Evolutionary conservation across 805 yeast species (phyloP).

Genomic region (Monosporozyma siamensis): DNA sequence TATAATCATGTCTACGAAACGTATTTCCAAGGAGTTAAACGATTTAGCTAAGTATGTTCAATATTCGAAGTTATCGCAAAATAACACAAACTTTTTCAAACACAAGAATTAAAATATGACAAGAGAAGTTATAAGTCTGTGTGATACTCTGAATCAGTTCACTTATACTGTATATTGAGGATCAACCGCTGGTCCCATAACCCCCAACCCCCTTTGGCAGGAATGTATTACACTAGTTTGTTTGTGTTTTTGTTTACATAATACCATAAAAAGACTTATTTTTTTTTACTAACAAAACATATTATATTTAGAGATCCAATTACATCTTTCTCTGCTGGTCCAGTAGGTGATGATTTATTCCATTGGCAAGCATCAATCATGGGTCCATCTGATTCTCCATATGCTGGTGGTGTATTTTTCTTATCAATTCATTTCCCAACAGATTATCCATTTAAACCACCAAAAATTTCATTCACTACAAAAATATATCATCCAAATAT

Average conservation of each 20-base stretch:
- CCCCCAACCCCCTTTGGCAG: too few species aligned
- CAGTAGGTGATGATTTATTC: conserved; percentile 93
- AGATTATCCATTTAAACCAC: conserved; percentile 98
- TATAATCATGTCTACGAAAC: conserved; percentile 68
- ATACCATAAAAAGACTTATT: too few species aligned
- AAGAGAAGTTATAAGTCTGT: too few species aligned
- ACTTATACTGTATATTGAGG: too few species aligned
- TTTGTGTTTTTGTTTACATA: background rate
- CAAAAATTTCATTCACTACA: conserved; percentile 86
- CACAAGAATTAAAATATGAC: too few species aligned
- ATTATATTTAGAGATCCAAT: conserved; percentile 78
- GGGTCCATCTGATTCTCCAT: conserved; percentile 96
- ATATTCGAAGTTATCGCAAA: too few species aligned
- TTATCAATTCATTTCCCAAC: conserved; percentile 96
- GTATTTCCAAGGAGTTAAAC: conserved; percentile 90
- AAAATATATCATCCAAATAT: conserved; percentile 97
- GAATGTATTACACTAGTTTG: too few species aligned
- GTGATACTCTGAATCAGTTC: too few species aligned
- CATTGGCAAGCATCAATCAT: conserved; percentile 99
- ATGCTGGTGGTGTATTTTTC: conserved; percentile 89
- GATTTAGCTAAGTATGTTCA: conserved; percentile 89
- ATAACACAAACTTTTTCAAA: too few species aligned
- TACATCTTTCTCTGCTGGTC: conserved; percentile 97
- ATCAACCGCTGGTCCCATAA: too few species aligned
- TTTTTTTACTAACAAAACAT: conserved; percentile 10